A percentile compares a stretch with the other conserved stretches of the same genome.
These are phyloP conservation scores for Leccinum rimulosum DNA, from an alignment of 768 basidiomycete genomes.

Conservation along the genomic window DNA sequence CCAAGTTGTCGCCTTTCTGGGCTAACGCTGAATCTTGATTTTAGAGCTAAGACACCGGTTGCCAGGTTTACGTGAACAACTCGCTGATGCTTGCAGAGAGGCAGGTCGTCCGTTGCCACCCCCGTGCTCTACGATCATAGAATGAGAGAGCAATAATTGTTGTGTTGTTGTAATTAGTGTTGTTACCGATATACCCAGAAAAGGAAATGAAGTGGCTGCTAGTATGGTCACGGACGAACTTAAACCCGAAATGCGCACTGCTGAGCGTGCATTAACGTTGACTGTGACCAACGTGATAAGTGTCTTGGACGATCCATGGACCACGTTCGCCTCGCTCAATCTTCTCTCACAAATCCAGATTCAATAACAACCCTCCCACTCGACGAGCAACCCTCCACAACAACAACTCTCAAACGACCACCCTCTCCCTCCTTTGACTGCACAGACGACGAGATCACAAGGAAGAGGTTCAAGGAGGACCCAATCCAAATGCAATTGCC, in stretches of 20 bases:
- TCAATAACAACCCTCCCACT: constrained; percentile 7
- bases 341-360: neutral
- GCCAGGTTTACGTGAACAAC: constrained; percentile 42
- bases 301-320: constrained; percentile 18
- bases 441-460: constrained; percentile 42
- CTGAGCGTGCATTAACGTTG: constrained; percentile 13
- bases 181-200: constrained; percentile 20
- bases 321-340: constrained; percentile 1
- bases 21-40: constrained; percentile 6
- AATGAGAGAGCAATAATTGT: neutral
- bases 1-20: neutral
- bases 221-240: constrained; percentile 18
- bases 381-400: constrained; percentile 15
- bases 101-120: constrained; percentile 48
- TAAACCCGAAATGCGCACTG: constrained; percentile 21
- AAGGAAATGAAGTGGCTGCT: constrained; percentile 26
- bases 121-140: constrained; percentile 20
- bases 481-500: constrained; percentile 9
- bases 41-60: constrained; percentile 54
- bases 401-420: constrained; percentile 50
- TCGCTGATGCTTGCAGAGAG: constrained; percentile 44
- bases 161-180: neutral
- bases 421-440: constrained; percentile 60
- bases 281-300: constrained; percentile 20
- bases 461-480: constrained; percentile 62